A percentile compares a stretch with the other conserved stretches of the same genome.
Conservation (phyloP, 192 early-diverging fungal species). For the Irineochytrium annulatum region DNA sequence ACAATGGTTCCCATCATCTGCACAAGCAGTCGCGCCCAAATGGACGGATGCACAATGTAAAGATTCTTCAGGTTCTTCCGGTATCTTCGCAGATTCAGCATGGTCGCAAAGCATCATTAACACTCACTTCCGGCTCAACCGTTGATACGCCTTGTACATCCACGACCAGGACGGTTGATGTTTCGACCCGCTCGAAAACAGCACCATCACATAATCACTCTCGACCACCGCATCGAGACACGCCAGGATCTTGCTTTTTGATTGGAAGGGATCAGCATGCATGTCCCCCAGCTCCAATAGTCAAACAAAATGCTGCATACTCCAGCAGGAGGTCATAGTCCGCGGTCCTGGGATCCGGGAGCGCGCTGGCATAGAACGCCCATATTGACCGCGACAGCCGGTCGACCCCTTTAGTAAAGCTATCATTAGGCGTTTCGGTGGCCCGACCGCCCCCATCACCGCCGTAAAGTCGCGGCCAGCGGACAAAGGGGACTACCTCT, state of each 20-base stretch:
- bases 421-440: no score
- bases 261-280: neutral
- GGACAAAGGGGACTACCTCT: no score
- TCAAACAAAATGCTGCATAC: constrained; percentile 33
- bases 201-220: constrained; percentile 84
- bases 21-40: constrained; percentile 77
- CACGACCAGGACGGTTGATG: constrained; percentile 80
- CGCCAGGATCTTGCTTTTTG: constrained; percentile 27
- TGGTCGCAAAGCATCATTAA: neutral
- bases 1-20: constrained; percentile 80
- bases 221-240: constrained; percentile 80
- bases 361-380: constrained; percentile 74
- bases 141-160: constrained; percentile 81
- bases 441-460: no score
- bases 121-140: constrained; percentile 69
- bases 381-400: constrained; percentile 77
- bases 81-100: constrained; percentile 17
- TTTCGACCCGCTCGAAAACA: constrained; percentile 73
- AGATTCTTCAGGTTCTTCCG: constrained; percentile 93
- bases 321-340: constrained; percentile 81
- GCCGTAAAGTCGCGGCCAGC: no score
- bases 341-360: constrained; percentile 78
- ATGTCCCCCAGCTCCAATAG: neutral
- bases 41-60: constrained; percentile 88
- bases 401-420: constrained; percentile 66